These are phyloP conservation scores for Metarhizium rileyi DNA, from an alignment of 2,329 filamentous ascomycete species.

Conservation along the genomic window DNA sequence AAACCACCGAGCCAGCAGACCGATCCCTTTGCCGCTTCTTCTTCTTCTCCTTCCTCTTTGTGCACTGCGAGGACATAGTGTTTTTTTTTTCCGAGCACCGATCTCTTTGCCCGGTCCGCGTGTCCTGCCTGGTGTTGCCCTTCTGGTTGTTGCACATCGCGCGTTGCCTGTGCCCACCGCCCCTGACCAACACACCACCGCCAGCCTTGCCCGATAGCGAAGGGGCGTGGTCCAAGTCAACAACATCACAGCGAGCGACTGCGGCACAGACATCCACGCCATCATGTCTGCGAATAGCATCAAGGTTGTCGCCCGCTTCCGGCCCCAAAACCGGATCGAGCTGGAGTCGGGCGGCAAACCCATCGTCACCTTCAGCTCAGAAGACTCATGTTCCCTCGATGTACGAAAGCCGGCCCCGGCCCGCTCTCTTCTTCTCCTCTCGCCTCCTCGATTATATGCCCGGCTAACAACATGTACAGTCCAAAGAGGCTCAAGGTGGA, in stretches of 20 bases:
- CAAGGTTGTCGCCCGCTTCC: slow-evolving; percentile 94
- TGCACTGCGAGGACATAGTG: slow-evolving; percentile 3
- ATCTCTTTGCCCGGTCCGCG: background rate
- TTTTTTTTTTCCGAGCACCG: background rate
- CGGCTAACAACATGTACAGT: slow-evolving; percentile 42
- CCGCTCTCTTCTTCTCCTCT: too few species aligned
- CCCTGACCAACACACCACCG: background rate
- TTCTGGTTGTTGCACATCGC: background rate
- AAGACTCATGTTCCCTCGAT: slow-evolving; percentile 79
- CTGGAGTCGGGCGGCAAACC: slow-evolving; percentile 81
- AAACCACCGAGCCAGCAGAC: background rate
- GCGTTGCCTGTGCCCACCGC: slow-evolving; percentile 2
- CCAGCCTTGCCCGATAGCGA: background rate
- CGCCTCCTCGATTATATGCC: background rate
- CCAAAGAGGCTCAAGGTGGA: slow-evolving; percentile 68
- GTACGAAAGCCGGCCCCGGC: slow-evolving; percentile 46
- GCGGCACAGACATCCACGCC: slow-evolving; percentile 13
- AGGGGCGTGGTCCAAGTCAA: slow-evolving; percentile 9
- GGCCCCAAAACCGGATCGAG: slow-evolving; percentile 94
- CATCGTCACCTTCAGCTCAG: slow-evolving; percentile 79
- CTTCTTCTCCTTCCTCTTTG: background rate
- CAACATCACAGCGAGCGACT: slow-evolving; percentile 5
- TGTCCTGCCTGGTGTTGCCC: background rate
- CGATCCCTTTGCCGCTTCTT: too few species aligned
- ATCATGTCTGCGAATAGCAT: slow-evolving; percentile 56